Evolutionary conservation across 2,329 filamentous ascomycete genomes (phyloP).

Genomic region (Leptographium galeiforme): DNA sequence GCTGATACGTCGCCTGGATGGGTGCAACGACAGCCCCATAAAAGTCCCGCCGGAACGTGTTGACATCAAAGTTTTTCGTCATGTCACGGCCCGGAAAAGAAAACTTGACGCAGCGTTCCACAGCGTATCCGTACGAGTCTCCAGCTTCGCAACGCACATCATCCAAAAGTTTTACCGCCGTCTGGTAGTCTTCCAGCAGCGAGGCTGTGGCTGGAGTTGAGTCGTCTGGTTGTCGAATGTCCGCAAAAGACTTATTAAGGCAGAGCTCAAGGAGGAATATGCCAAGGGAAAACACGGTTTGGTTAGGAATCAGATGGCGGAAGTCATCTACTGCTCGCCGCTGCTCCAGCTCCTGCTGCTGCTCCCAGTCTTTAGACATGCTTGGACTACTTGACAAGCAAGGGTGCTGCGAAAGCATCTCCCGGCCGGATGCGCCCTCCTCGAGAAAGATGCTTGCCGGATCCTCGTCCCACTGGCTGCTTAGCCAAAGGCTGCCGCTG

Average conservation of each 20-base stretch:
- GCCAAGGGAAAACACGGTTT: not conserved
- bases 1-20: not conserved
- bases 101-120: not conserved
- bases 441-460: not conserved
- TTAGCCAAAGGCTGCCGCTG: not conserved
- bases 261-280: not conserved
- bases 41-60: not conserved
- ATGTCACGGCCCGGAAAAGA: not conserved
- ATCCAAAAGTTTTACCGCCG: not conserved
- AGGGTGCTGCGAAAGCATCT: not conserved
- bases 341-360: not conserved
- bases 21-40: not conserved
- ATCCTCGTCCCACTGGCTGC: not conserved
- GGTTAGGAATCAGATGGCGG: not conserved
- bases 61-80: not conserved
- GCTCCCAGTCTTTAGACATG: not conserved
- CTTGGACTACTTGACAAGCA: not conserved
- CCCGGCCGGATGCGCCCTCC: not conserved
- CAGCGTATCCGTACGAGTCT: not conserved
- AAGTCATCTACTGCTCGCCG: not conserved
- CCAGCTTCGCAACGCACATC: not conserved
- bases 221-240: not conserved
- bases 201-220: too few species aligned
- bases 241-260: not conserved
- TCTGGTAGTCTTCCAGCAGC: not conserved